These are phyloP conservation scores for Alternaria longipes DNA, from an alignment of 2,329 filamentous ascomycete species.

Conservation along the genomic window DNA sequence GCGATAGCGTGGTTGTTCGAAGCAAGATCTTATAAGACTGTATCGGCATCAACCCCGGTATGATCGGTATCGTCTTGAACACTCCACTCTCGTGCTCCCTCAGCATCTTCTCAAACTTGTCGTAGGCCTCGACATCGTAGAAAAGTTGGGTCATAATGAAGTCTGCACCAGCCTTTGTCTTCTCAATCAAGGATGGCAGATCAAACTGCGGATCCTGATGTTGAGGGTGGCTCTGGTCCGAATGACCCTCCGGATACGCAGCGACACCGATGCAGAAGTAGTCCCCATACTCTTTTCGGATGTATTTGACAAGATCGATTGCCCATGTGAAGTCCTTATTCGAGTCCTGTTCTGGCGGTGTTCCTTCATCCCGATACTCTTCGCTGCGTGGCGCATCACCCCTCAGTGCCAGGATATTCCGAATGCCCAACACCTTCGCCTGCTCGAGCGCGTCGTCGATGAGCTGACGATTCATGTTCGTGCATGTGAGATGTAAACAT, in stretches of 20 bases:
- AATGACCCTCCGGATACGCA: slow-evolving; percentile 93
- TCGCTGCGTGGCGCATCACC: slow-evolving; percentile 90
- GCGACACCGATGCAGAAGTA: slow-evolving; percentile 98
- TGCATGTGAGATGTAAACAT: slow-evolving; percentile 95
- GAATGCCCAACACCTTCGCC: slow-evolving; percentile 87
- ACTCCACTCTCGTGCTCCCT: slow-evolving; percentile 82
- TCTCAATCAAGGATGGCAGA: slow-evolving; percentile 87
- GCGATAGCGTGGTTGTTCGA: slow-evolving; percentile 91
- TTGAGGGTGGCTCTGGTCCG: slow-evolving; percentile 89
- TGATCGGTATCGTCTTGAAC: slow-evolving; percentile 87
- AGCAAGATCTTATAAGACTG: slow-evolving; percentile 97
- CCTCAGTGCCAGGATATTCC: slow-evolving; percentile 91
- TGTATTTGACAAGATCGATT: slow-evolving; percentile 88
- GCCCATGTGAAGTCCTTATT: slow-evolving; percentile 89
- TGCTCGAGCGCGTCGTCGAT: slow-evolving; percentile 91
- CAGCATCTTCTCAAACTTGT: slow-evolving; percentile 78
- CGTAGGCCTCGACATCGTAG: slow-evolving; percentile 87
- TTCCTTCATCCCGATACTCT: slow-evolving; percentile 78
- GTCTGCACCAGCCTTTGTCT: slow-evolving; percentile 89
- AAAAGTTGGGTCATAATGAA: slow-evolving; percentile 99
- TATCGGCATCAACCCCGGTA: slow-evolving; percentile 96
- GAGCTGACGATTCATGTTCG: slow-evolving; percentile 89
- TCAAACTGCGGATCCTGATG: slow-evolving; percentile 72
- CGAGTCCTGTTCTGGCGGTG: slow-evolving; percentile 67
- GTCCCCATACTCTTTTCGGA: slow-evolving; percentile 83